Evolutionary conservation across 2,329 filamentous ascomycete genomes (phyloP).

Genomic region (Penicillium hordei): DNA sequence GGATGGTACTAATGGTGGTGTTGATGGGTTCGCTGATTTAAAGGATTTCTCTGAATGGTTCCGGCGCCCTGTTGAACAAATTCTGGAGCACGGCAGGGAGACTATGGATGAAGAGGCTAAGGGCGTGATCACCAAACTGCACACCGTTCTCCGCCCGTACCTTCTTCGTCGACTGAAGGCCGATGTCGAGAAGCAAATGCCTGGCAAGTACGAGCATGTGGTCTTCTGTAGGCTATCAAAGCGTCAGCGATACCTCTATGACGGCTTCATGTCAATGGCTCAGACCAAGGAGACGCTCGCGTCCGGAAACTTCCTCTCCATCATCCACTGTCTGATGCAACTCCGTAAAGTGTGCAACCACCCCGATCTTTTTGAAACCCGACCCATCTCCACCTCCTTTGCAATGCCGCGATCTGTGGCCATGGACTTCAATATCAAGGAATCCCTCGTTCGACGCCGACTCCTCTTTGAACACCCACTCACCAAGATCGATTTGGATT

Average conservation of each 20-base stretch:
- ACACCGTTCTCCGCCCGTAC: slow-evolving; percentile 90
- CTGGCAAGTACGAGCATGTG: slow-evolving; percentile 95
- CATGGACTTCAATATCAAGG: slow-evolving; percentile 71
- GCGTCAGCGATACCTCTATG: slow-evolving; percentile 90
- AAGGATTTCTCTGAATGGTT: slow-evolving; percentile 97
- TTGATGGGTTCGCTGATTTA: slow-evolving; percentile 89
- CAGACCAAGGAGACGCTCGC: slow-evolving; percentile 86
- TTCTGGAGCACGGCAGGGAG: slow-evolving; percentile 89
- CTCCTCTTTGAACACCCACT: slow-evolving; percentile 64
- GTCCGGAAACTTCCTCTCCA: slow-evolving; percentile 93
- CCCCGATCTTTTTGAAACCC: slow-evolving; percentile 92
- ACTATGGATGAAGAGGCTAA: slow-evolving; percentile 93
- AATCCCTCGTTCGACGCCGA: slow-evolving; percentile 66
- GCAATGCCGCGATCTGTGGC: slow-evolving; percentile 80
- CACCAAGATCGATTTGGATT: slow-evolving; percentile 67
- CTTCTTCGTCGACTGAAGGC: slow-evolving; percentile 87
- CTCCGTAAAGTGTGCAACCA: slow-evolving; percentile 98
- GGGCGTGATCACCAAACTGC: slow-evolving; percentile 86
- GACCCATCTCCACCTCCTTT: slow-evolving; percentile 95
- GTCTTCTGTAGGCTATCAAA: slow-evolving; percentile 95
- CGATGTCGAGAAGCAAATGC: slow-evolving; percentile 99
- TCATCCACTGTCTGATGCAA: slow-evolving; percentile 98
- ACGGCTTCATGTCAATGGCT: slow-evolving; percentile 87
- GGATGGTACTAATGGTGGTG: slow-evolving; percentile 68
- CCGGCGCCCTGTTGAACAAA: slow-evolving; percentile 90